Evolutionary conservation across 1,284 basidiomycete species (phyloP), one percentile per base, ranked within the genome.

Genomic region (Ceratobasidium sp.): DNA sequence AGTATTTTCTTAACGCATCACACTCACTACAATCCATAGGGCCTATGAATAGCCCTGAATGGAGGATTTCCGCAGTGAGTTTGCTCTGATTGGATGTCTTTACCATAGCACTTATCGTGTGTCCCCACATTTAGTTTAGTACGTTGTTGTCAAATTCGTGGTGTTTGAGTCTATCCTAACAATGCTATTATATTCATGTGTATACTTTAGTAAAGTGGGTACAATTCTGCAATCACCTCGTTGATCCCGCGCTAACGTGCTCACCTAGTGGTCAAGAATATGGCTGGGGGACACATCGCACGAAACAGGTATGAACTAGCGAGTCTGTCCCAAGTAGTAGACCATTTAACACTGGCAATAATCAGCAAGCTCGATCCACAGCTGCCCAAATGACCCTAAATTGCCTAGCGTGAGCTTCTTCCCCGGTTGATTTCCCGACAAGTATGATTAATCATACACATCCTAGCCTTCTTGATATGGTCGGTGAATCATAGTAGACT

Each of bases 11-110:
- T 59, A 45, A 41, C 22, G n/a, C 47, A 17, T 27, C 24, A 31
- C 31, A 9, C 56, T 47, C 15, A 59, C 57, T 50, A 50, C 56
- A 53, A 47, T 69, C 53, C 48, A 27, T 59, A 72, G 67, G 67
- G 11, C 67, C 67, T 60, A 56, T 56, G 31, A 54, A 72, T 60
- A 56, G 67, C 67, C 67, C 67, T 15, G 67, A 72, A 47, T 72
- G 67, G 67, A 72, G 56, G 56, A 72, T 72, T 33, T 27, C 67
- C 41, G 67, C 67, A 47, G 67, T 72, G 48, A 59, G 67, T 72
- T 31, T 15, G 24, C 60, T 60, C 36, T 29, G 48, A 60, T 69
- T 17, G n/a, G n/a, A 29, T 17, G 29, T 47, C 24, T 54, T 22
- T 19, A 31, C 41, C 9, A 41, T 69, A 31, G 29, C 45, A 47